These are phyloP conservation scores for Phytophthora quininea DNA, from an alignment of 352 stramenopile genomes.

Conservation along the genomic window DNA sequence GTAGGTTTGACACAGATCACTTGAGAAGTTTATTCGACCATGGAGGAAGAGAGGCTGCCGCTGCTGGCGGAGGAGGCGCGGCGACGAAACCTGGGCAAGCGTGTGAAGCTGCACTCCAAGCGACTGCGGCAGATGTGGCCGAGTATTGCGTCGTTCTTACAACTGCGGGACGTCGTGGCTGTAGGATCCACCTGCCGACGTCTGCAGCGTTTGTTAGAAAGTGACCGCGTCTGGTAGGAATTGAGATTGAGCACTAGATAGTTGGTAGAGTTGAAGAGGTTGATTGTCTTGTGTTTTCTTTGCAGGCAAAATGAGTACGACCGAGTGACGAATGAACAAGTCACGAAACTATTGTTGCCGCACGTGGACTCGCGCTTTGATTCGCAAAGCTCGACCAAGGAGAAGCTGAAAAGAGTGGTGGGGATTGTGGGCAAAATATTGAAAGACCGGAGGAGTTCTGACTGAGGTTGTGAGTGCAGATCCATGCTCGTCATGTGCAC, in stretches of 20 bases:
- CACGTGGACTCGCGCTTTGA: conserved; percentile 23
- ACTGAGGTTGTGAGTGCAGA: conserved; percentile 20
- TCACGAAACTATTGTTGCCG: conserved; percentile 45
- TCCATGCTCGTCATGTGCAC: conserved; percentile 49
- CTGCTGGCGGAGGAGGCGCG: conserved; percentile 44
- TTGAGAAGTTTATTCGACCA: background rate
- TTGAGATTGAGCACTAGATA: background rate
- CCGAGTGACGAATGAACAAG: conserved; percentile 27
- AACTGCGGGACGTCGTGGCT: conserved; percentile 40
- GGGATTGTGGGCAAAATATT: background rate
- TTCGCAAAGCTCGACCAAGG: conserved; percentile 20
- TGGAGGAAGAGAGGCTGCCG: conserved; percentile 20
- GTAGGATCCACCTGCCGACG: conserved; percentile 44
- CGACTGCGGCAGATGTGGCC: conserved; percentile 54
- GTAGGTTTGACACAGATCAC: no score
- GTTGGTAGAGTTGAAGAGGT: background rate
- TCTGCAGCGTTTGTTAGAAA: conserved; percentile 45
- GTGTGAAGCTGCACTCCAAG: conserved; percentile 66
- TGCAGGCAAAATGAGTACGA: conserved; percentile 46
- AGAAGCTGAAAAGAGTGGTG: conserved; percentile 55
- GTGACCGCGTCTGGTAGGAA: conserved; percentile 49
- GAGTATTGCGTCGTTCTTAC: conserved; percentile 43
- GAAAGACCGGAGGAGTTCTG: background rate
- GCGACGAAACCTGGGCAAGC: conserved; percentile 50
- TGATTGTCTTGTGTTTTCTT: background rate